phyloP scores from a whole-genome alignment of 345 rosid genomes.

The Eucalyptus grandis region DNA sequence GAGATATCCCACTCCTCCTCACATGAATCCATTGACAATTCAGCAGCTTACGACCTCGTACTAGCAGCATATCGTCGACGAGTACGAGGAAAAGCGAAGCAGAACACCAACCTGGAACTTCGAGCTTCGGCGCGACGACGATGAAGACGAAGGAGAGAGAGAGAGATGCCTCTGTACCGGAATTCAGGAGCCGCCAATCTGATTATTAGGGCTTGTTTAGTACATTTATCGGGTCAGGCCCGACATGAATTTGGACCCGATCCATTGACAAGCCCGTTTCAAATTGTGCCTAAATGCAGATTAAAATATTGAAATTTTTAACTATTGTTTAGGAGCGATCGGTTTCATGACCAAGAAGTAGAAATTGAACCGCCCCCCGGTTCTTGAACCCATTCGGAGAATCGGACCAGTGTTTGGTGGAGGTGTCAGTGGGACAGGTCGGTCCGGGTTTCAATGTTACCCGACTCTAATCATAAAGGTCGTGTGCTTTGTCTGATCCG shows the following conservation, averaged over 20 bases:
- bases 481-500: too few species aligned
- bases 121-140: neutral
- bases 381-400: too few species aligned
- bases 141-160: neutral
- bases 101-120: neutral
- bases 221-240: neutral
- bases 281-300: neutral
- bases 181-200: neutral
- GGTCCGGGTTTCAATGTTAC: too few species aligned
- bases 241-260: neutral
- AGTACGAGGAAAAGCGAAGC: neutral
- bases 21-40: neutral
- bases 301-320: neutral
- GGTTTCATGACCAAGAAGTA: neutral
- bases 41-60: neutral
- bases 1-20: neutral
- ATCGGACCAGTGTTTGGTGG: too few species aligned
- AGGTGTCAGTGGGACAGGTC: too few species aligned
- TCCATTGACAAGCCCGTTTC: neutral
- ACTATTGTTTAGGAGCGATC: fast-evolving
- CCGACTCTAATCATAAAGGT: too few species aligned
- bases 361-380: too few species aligned
- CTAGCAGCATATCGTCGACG: neutral
- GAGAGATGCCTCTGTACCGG: neutral
- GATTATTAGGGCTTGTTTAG: neutral